phyloP scores from a whole-genome alignment of 345 rosid genomes.

The Aethionema arabicum region DNA sequence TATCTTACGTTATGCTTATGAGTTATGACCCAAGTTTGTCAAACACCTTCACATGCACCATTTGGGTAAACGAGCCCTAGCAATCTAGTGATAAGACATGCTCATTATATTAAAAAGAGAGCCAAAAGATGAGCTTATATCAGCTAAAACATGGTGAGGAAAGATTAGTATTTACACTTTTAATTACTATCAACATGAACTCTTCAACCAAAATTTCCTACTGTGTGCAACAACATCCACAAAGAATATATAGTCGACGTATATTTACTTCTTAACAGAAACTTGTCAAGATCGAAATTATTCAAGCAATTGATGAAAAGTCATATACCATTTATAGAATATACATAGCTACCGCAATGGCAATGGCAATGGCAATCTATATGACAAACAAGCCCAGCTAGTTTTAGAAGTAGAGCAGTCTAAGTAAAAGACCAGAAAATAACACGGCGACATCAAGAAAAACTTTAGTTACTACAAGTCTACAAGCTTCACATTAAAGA shows the following conservation, averaged over 20 bases:
- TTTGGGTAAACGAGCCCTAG: conserved; percentile 4
- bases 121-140: not conserved
- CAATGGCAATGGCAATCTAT: not conserved
- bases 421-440: too few species aligned
- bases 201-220: not conserved
- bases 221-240: not conserved
- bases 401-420: not conserved
- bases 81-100: conserved; percentile 2
- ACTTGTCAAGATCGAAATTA: not conserved
- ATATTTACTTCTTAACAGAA: not conserved
- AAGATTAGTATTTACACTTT: conserved; percentile 8
- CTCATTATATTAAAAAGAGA: not conserved
- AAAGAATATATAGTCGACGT: not conserved
- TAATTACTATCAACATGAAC: conserved; percentile 9
- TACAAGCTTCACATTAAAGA: conserved; percentile 3
- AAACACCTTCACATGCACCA: conserved; percentile 11
- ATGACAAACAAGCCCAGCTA: not conserved
- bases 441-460: not conserved
- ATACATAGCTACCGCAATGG: not conserved
- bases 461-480: not conserved
- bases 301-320: conserved; percentile 1
- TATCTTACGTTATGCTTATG: conserved; percentile 2
- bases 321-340: conserved; percentile 1
- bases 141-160: not conserved
- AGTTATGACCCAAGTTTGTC: conserved; percentile 10